Base-by-base conservation (phyloP, 345 rosid genomes). In the Salix dunnii region DNA sequence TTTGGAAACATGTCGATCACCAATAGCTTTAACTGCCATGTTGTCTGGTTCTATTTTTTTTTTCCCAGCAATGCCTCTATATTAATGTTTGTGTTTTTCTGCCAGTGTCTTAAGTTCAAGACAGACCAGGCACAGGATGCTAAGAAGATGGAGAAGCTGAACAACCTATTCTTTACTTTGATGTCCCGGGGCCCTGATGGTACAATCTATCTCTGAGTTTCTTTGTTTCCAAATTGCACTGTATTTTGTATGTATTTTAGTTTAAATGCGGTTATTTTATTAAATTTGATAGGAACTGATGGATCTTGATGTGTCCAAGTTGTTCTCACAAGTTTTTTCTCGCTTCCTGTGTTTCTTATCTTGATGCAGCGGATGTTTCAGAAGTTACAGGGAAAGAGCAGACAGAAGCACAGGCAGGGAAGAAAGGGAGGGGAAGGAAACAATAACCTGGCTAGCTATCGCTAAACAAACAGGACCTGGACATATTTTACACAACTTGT, bases 51-150 rank as follows among this genome's bases (percentile, higher is more conserved):
- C 17, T 46, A 1, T 74, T 7, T 43, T 10, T 31, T 7, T 30
- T 38, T 28, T 67, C 55, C 55, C 27, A 70, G 23, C 33, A 40
- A 55, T 70, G 7, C 28, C 18, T 69, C 55, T 70, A n/a, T 58
- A 27, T 23, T 43, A 21, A 36, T 5, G 17, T 23, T 38, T 46
- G 75, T 65, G 62, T 27, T 77, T 58, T 72, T 63, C 36, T 77
- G 21, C 68, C 82, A 91, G 99, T 93, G 98, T 86, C 94, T 96
- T 81, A 96, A 96, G 87, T 96, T 96, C 84, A 96, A 96, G 88
- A 96, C 97, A 25, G 98, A 93, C 86, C 96, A 93, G 87, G 97
- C 95, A 74, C 97, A 96, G 80, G 97, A 93, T 68, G 99, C 97
- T 7, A 96, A 89, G 91, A 96, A 93, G 89, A 92, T 93, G 98